Evolutionary conservation across 1,139 yeast species (phyloP), one percentile per base, ranked within the genome.

Genomic region (Geotrichum cucujoidarum): DNA sequence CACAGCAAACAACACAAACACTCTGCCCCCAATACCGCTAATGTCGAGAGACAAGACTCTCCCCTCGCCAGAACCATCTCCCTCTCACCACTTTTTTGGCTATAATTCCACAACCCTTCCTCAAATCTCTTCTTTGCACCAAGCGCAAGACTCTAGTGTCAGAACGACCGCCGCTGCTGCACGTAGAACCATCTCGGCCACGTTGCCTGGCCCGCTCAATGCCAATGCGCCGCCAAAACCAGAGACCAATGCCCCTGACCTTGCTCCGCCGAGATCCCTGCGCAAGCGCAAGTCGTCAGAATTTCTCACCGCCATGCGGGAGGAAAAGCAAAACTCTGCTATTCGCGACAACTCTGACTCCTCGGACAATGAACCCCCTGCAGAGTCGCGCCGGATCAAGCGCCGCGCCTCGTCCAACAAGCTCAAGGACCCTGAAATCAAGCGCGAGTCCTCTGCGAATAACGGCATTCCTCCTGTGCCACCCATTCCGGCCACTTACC

Each of bases 11-110:
- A 10, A 21, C 22, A 8, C 43, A 22, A 21, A 36, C 20, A 25
- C 39, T 14, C 29, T 16, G 10, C 8, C 27, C 27, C 27, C 27
- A 6, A 24, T 24, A 6, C 8, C 6, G 10, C 27, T 24, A 6
- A 10, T 24, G 8, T 38, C 45, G 30, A 46, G 32, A 20, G 43
- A 35, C 27, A 35, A 35, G 24, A 38, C 49, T 13, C 35, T 48
- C 2, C 51, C 51, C 13, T 48, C 51, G 4, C 51, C 51, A 10
- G 51, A 48, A 22, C 51, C 48, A 13, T 48, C 51, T 8, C 51
- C 51, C 17, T 48, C 51, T 1, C 25, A 49, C 13, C 49, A 48
- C 39, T 48, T 45, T 18, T 48, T 48, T 14, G 37, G 42, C 22
- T 14, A 37, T 25, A 25, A 37, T 11, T n/a, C n/a, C 21, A 16